These are phyloP conservation scores for Ceratobasidium sp. DNA, from an alignment of 1,284 basidiomycete genomes.

Conservation along the genomic window DNA sequence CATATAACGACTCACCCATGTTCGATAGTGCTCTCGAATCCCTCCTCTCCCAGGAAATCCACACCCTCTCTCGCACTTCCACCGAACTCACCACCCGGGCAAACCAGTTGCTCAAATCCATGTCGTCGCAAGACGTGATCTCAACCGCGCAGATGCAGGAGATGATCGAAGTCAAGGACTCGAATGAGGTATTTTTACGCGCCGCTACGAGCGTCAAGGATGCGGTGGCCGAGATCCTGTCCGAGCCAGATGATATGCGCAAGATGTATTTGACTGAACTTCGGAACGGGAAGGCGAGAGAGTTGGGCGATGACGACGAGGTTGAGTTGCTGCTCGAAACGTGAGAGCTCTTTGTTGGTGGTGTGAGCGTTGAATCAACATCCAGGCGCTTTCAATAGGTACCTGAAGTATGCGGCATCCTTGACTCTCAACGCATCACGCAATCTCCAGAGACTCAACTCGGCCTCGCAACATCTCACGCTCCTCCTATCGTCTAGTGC, in stretches of 20 bases:
- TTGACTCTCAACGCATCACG: constrained; percentile 36
- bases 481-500: constrained; percentile 39
- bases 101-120: constrained; percentile 29
- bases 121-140: constrained; percentile 40
- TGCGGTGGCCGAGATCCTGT: constrained; percentile 36
- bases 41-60: constrained; percentile 37
- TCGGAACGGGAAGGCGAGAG: constrained; percentile 8
- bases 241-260: constrained; percentile 39
- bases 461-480: constrained; percentile 40
- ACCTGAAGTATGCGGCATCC: constrained; percentile 38
- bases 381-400: constrained; percentile 6
- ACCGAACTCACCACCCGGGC: constrained; percentile 35
- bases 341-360: constrained; percentile 12
- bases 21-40: constrained; percentile 35
- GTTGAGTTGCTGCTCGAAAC: constrained; percentile 39
- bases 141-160: constrained; percentile 40
- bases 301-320: constrained; percentile 39
- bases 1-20: background rate
- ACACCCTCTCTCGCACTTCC: constrained; percentile 30
- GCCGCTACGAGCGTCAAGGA: constrained; percentile 36
- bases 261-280: constrained; percentile 39
- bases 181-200: constrained; percentile 38
- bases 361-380: background rate
- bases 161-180: constrained; percentile 41
- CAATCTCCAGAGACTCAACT: constrained; percentile 37